Conservation (phyloP, 2,329 filamentous ascomycete species). For the Phaeosphaeriaceae sp. region DNA sequence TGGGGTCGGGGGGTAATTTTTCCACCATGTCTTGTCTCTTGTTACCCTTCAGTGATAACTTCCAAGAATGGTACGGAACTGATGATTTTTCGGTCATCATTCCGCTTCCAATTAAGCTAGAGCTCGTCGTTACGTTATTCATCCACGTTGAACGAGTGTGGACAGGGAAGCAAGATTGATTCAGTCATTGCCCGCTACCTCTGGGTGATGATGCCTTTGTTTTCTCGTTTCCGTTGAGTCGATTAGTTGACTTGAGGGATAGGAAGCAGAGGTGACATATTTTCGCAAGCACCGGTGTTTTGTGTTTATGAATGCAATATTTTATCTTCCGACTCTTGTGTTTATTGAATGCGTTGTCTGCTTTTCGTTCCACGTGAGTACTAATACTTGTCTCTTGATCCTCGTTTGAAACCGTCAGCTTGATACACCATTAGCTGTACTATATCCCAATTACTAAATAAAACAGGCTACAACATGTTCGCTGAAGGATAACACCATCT, state of each 20-base stretch:
- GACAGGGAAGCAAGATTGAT: slow-evolving; percentile 51
- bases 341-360: no score
- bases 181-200: slow-evolving; percentile 32
- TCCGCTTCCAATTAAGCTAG: slow-evolving; percentile 52
- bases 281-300: slow-evolving; percentile 1
- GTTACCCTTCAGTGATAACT: slow-evolving; percentile 4
- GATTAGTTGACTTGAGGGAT: slow-evolving; percentile 30
- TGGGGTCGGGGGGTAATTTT: slow-evolving; percentile 16
- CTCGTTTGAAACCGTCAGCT: no score
- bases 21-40: slow-evolving; percentile 9
- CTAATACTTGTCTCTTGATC: no score
- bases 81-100: slow-evolving; percentile 9
- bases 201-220: slow-evolving; percentile 38
- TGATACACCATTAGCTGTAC: no score
- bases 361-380: no score
- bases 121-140: slow-evolving; percentile 47
- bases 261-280: slow-evolving; percentile 37
- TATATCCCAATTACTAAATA: no score
- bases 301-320: no score
- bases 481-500: no score
- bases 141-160: slow-evolving; percentile 49
- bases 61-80: not conserved
- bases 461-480: no score
- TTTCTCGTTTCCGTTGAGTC: slow-evolving; percentile 27
- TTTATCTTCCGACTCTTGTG: no score